phyloP scores from a whole-genome alignment of 805 yeast species.

The Saccharomyces eubayanus region DNA sequence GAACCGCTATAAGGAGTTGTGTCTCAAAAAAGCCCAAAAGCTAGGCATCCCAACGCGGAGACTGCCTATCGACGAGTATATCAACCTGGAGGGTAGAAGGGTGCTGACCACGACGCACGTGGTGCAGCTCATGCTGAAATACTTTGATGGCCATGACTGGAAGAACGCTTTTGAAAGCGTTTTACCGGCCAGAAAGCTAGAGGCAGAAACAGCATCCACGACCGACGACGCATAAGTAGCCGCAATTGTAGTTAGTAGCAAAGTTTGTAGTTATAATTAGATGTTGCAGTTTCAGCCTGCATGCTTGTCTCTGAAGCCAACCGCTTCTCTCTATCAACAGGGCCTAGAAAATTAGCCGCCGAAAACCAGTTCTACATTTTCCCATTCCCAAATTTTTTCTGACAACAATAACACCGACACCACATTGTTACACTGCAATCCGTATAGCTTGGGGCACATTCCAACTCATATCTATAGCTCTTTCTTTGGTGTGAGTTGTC shows the following conservation, averaged over 20 bases:
- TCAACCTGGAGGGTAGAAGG: slow-evolving; percentile 73
- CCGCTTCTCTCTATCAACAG: background rate
- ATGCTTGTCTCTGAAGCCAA: background rate
- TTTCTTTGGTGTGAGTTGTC: background rate
- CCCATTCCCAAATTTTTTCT: background rate
- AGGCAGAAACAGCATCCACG: slow-evolving; percentile 1
- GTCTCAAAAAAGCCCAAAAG: slow-evolving; percentile 70
- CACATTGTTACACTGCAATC: background rate
- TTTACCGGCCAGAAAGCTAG: slow-evolving; percentile 69
- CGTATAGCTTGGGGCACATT: background rate
- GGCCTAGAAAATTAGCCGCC: background rate
- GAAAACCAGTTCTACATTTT: background rate
- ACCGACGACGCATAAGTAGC: background rate
- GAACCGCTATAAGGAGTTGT: slow-evolving; percentile 74
- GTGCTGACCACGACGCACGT: slow-evolving; percentile 94
- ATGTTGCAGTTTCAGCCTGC: background rate
- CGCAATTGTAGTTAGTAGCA: background rate
- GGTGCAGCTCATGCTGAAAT: slow-evolving; percentile 74
- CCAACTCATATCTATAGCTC: background rate
- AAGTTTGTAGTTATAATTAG: background rate
- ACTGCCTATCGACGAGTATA: slow-evolving; percentile 80
- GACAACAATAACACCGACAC: background rate
- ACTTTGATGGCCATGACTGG: slow-evolving; percentile 80
- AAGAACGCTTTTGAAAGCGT: slow-evolving; percentile 77
- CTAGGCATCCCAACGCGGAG: slow-evolving; percentile 66